Conservation (phyloP, 352 stramenopile species). For the Pythium periplocum region DNA sequence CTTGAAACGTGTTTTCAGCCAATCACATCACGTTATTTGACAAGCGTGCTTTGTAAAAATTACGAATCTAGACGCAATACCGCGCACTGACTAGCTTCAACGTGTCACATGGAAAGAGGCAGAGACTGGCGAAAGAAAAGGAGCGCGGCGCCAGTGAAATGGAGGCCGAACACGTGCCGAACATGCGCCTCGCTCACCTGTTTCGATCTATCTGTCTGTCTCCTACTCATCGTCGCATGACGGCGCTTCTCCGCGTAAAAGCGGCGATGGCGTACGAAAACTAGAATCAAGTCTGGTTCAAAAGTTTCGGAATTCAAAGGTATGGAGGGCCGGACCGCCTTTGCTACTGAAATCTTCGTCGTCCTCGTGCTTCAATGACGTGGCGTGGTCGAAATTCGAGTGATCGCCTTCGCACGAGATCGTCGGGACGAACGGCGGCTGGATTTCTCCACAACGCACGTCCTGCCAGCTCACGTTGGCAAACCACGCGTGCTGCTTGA, state of each 20-base stretch:
- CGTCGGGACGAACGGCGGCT: conserved; percentile 35
- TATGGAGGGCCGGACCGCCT: conserved; percentile 1
- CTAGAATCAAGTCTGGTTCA: conserved; percentile 5
- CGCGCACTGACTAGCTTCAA: no score
- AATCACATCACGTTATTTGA: no score
- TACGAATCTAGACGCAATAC: no score
- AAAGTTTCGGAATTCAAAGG: conserved; percentile 22
- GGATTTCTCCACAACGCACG: conserved; percentile 38
- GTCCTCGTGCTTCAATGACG: background rate
- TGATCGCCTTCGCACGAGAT: conserved; percentile 40
- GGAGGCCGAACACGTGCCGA: no score
- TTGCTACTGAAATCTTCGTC: background rate
- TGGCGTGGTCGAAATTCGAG: conserved; percentile 41
- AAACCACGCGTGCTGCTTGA: conserved; percentile 71
- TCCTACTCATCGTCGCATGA: background rate
- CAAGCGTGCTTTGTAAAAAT: no score
- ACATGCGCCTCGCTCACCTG: no score
- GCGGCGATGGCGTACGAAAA: background rate
- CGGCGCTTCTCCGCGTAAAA: background rate
- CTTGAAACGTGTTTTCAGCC: no score
- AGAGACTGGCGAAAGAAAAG: no score
- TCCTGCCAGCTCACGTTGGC: conserved; percentile 54
- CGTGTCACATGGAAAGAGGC: no score
- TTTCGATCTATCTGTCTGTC: background rate
- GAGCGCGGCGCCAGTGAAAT: no score